Conservation (phyloP, 768 basidiomycete genomes). For the Hebeloma cylindrosporum region DNA sequence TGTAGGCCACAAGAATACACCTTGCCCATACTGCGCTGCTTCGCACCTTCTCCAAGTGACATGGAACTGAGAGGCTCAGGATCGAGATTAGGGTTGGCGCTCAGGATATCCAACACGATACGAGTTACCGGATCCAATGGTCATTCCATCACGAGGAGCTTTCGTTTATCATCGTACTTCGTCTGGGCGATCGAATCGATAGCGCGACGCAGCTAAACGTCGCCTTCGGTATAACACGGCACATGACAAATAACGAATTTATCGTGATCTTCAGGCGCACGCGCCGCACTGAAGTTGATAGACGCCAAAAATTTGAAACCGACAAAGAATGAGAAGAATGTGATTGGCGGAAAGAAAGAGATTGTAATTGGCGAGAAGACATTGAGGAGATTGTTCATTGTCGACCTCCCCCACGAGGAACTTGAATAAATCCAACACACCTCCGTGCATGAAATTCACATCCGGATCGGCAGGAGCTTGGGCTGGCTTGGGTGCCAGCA, state of each 20-base stretch:
- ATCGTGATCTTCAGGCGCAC: constrained; percentile 92
- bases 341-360: no score
- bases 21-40: constrained; percentile 98
- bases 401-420: constrained; percentile 89
- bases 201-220: constrained; percentile 76
- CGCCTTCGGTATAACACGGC: constrained; percentile 98
- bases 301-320: constrained; percentile 96
- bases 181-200: constrained; percentile 93
- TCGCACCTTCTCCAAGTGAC: constrained; percentile 90
- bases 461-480: constrained; percentile 41
- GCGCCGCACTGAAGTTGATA: constrained; percentile 73
- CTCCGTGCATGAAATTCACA: constrained; percentile 68
- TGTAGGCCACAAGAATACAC: constrained; percentile 93
- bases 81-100: constrained; percentile 88
- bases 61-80: constrained; percentile 95
- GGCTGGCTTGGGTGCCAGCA: constrained; percentile 41
- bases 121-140: constrained; percentile 94
- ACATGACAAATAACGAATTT: constrained; percentile 98
- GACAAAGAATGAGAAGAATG: constrained; percentile 84
- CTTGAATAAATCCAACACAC: constrained; percentile 72
- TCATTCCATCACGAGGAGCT: constrained; percentile 96
- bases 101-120: constrained; percentile 97
- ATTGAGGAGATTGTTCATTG: constrained; percentile 88
- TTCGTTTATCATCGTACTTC: constrained; percentile 98
- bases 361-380: constrained; percentile 84